Percentiles rank a stretch among this genome's conserved stretches.
phyloP scores from a whole-genome alignment of 768 basidiomycete species.

The Leccinum subgranulosum region DNA sequence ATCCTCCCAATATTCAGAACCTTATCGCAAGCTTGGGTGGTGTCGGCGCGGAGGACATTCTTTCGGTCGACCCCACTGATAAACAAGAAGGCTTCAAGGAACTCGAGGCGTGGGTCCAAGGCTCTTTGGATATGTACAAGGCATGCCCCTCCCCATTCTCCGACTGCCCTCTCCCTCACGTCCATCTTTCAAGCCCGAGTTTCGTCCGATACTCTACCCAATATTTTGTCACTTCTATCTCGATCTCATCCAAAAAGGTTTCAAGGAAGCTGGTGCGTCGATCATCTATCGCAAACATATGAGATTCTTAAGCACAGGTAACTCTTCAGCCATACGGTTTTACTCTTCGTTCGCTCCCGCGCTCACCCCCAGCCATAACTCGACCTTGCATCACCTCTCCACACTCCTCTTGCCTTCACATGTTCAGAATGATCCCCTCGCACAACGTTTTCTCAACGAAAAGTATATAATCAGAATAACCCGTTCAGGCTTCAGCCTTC shows the following conservation, averaged over 20 bases:
- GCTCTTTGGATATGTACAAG: conserved; percentile 87
- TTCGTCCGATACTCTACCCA: conserved; percentile 90
- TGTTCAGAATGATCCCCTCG: conserved; percentile 77
- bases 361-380: conserved; percentile 60
- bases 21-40: conserved; percentile 75
- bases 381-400: conserved; percentile 73
- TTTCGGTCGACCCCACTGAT: conserved; percentile 79
- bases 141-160: conserved; percentile 43
- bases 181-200: conserved; percentile 66
- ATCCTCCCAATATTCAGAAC: conserved; percentile 68
- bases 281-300: not conserved
- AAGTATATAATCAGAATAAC: conserved; percentile 91
- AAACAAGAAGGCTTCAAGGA: conserved; percentile 84
- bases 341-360: conserved; percentile 67
- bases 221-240: conserved; percentile 98
- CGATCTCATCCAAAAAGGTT: conserved; percentile 87
- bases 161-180: conserved; percentile 8
- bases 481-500: conserved; percentile 84
- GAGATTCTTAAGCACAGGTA: conserved; percentile 7
- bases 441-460: conserved; percentile 82
- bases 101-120: conserved; percentile 85
- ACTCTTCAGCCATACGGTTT: conserved; percentile 64
- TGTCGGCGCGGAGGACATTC: conserved; percentile 78
- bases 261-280: conserved; percentile 80
- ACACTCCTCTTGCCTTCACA: conserved; percentile 80